Evolutionary conservation across 192 early-diverging fungal genomes (phyloP).

Genomic region (Coemansia sp.): DNA sequence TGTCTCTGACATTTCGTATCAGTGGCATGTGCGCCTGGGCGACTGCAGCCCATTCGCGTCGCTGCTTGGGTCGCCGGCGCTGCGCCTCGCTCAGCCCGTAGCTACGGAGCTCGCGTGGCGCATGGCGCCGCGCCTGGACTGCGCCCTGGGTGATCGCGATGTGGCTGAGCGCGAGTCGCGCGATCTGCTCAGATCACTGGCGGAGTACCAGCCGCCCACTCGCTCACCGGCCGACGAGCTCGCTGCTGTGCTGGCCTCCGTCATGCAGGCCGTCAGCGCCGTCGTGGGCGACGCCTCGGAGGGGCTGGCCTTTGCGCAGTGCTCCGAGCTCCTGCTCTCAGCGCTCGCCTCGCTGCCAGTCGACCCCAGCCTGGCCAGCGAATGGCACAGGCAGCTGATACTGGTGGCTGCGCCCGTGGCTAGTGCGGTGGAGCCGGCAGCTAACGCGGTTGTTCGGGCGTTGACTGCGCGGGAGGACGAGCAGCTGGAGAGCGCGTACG

Average conservation of each 20-base stretch:
- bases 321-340: not conserved
- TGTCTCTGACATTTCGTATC: slow-evolving; percentile 18
- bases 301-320: not conserved
- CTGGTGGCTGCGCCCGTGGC: not conserved
- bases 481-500: not conserved
- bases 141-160: slow-evolving; percentile 14
- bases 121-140: slow-evolving; percentile 10
- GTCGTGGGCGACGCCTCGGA: not conserved
- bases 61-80: slow-evolving; percentile 6
- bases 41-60: not conserved
- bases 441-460: slow-evolving; percentile 10
- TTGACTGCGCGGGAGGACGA: not conserved
- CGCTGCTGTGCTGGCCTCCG: not conserved
- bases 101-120: slow-evolving; percentile 38
- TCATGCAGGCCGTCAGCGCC: not conserved
- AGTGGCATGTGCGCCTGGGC: slow-evolving; percentile 22
- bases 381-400: slow-evolving; percentile 14
- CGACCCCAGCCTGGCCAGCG: not conserved
- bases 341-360: not conserved
- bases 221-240: not conserved
- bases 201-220: slow-evolving; percentile 5
- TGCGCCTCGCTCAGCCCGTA: slow-evolving; percentile 18
- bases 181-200: slow-evolving; percentile 18
- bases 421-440: slow-evolving; percentile 2
- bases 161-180: slow-evolving; percentile 1